A percentile compares a stretch with the other conserved stretches of the same genome.
Evolutionary conservation across 176 grass and related monocot genomes (phyloP).

Genomic region (Musa schizocarpa): DNA sequence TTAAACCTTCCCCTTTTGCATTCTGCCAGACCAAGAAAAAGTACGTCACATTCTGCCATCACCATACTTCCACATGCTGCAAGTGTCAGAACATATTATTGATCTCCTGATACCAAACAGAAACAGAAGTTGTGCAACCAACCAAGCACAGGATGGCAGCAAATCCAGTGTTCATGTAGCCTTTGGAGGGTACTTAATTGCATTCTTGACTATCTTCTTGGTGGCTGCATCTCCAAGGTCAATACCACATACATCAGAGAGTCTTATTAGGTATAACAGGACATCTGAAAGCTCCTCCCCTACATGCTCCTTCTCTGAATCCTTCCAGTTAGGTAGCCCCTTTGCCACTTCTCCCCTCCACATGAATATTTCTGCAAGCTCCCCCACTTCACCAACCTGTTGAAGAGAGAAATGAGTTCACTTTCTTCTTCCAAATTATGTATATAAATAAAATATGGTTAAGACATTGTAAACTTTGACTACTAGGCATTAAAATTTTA

Average conservation of each 20-base stretch:
- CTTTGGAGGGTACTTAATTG: background rate
- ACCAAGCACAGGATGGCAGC: background rate
- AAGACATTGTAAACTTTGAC: too few relatives aligned
- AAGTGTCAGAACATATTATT: too few relatives aligned
- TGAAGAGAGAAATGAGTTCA: too few relatives aligned
- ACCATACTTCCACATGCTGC: too few relatives aligned
- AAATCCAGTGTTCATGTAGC: background rate
- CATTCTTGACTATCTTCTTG: conserved; percentile 12
- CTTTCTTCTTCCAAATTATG: too few relatives aligned
- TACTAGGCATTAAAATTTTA: too few relatives aligned
- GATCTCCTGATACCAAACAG: background rate
- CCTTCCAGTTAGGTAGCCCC: conserved; percentile 2
- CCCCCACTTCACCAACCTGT: conserved; percentile 7
- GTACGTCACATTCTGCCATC: too few relatives aligned
- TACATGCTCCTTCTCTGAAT: conserved; percentile 1
- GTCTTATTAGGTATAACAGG: conserved; percentile 6
- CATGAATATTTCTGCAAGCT: conserved; percentile 11
- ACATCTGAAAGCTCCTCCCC: conserved; percentile 14
- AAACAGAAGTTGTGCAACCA: background rate
- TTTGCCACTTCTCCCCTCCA: conserved; percentile 4
- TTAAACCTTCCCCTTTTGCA: too few relatives aligned
- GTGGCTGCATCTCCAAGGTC: conserved; percentile 3
- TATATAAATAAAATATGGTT: too few relatives aligned
- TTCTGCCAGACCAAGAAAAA: too few relatives aligned
- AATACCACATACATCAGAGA: background rate